These are phyloP conservation scores for Cylindricascospora bacillispora DNA, from an alignment of 1,139 yeast genomes.

Conservation along the genomic window DNA sequence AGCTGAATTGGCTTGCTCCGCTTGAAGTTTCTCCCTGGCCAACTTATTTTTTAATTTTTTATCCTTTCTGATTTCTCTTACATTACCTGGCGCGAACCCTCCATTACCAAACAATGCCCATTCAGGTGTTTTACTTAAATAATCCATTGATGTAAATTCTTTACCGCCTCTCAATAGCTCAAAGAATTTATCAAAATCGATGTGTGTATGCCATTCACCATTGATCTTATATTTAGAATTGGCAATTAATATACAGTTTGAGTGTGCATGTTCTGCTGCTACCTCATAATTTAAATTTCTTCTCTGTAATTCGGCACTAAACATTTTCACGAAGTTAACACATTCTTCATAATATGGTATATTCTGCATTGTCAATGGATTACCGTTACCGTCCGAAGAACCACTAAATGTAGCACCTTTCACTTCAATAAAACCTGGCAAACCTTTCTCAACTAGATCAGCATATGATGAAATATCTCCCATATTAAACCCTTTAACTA, in stretches of 20 bases:
- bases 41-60: constrained; percentile 28
- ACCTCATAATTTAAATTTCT: constrained; percentile 65
- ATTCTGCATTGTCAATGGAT: constrained; percentile 88
- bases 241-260: constrained; percentile 83
- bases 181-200: constrained; percentile 69
- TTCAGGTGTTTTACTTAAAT: constrained; percentile 65
- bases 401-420: constrained; percentile 96
- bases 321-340: constrained; percentile 51
- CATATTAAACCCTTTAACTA: constrained; percentile 88
- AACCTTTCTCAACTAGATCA: constrained; percentile 69
- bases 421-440: constrained; percentile 81
- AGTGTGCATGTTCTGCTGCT: constrained; percentile 94
- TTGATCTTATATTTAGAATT: constrained; percentile 56
- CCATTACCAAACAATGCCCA: constrained; percentile 94
- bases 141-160: constrained; percentile 68
- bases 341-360: constrained; percentile 93
- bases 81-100: constrained; percentile 84
- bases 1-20: too few species aligned
- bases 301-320: constrained; percentile 44
- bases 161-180: constrained; percentile 51
- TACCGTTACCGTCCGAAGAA: constrained; percentile 64
- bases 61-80: constrained; percentile 53
- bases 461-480: constrained; percentile 76
- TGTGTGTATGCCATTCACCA: constrained; percentile 80
- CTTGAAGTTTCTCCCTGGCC: constrained; percentile 3